These are phyloP conservation scores for Huntiella abstrusa DNA, from an alignment of 2,329 filamentous ascomycete species.

Conservation along the genomic window DNA sequence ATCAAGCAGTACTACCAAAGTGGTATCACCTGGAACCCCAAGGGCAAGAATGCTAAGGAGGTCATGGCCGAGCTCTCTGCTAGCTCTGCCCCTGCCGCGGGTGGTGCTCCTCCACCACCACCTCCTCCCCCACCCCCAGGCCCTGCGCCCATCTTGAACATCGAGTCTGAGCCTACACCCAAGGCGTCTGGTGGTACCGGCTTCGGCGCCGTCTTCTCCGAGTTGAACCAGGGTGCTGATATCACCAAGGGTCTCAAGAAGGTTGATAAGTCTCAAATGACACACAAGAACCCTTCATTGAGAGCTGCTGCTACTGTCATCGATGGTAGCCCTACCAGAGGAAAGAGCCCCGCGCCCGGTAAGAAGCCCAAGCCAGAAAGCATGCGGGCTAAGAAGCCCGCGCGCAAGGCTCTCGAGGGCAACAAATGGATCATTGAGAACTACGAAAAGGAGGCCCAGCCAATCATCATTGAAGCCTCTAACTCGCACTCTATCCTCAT, in stretches of 20 bases:
- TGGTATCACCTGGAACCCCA: constrained; percentile 73
- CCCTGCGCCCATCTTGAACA: constrained; percentile 44
- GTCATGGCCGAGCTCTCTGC: constrained; percentile 36
- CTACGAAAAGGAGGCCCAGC: constrained; percentile 55
- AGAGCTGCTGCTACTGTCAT: constrained; percentile 55
- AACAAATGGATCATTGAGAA: constrained; percentile 96
- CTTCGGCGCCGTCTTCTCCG: constrained; percentile 74
- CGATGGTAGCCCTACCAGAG: constrained; percentile 36
- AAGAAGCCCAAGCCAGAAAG: constrained; percentile 76
- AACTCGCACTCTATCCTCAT: constrained; percentile 83
- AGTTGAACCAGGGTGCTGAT: constrained; percentile 74
- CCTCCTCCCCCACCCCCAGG: constrained; percentile 53
- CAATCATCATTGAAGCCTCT: constrained; percentile 64
- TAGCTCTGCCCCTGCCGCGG: constrained; percentile 22
- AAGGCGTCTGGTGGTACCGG: constrained; percentile 34
- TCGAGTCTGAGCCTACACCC: constrained; percentile 17
- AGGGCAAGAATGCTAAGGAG: constrained; percentile 54
- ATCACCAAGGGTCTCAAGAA: constrained; percentile 81
- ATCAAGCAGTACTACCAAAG: constrained; percentile 64
- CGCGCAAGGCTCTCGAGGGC: constrained; percentile 59
- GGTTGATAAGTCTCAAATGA: constrained; percentile 92
- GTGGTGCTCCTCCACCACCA: constrained; percentile 32
- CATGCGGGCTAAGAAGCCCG: constrained; percentile 67
- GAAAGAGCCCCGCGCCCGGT: constrained; percentile 72
- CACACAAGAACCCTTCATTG: constrained; percentile 88